Percentiles rank a stretch among this genome's conserved stretches.
Evolutionary conservation across 2,329 filamentous ascomycete genomes (phyloP).

Genomic region (Thelonectria blattea): DNA sequence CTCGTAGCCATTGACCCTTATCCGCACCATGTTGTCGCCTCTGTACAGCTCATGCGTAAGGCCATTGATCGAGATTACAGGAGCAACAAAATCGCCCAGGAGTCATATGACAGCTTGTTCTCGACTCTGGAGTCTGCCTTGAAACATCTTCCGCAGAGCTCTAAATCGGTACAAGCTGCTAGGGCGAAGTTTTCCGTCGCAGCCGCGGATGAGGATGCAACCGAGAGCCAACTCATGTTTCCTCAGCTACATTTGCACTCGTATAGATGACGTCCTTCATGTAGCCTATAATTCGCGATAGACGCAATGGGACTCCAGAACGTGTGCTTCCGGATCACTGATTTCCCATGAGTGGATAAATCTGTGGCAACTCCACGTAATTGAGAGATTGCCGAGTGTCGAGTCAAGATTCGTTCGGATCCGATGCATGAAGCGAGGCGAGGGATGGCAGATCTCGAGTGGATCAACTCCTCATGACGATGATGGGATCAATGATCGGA

Average conservation of each 20-base stretch:
- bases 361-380: background rate
- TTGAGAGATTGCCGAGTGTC: background rate
- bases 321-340: too few species aligned
- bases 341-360: background rate
- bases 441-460: background rate
- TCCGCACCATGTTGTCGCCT: constrained; percentile 41
- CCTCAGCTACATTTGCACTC: background rate
- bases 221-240: background rate
- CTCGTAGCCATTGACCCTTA: constrained; percentile 43
- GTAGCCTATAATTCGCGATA: background rate
- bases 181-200: constrained; percentile 31
- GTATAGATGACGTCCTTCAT: background rate
- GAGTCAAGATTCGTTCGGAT: constrained; percentile 10
- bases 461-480: background rate
- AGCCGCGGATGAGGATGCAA: background rate
- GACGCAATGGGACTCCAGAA: too few species aligned
- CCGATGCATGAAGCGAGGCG: background rate
- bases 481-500: background rate
- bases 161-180: constrained; percentile 42
- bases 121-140: constrained; percentile 37
- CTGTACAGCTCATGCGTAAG: constrained; percentile 40
- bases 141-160: constrained; percentile 39
- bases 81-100: background rate
- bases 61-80: constrained; percentile 39
- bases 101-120: constrained; percentile 34